Base-by-base conservation (phyloP, 2,329 filamentous ascomycete species). In the Diaporthe sp. region DNA sequence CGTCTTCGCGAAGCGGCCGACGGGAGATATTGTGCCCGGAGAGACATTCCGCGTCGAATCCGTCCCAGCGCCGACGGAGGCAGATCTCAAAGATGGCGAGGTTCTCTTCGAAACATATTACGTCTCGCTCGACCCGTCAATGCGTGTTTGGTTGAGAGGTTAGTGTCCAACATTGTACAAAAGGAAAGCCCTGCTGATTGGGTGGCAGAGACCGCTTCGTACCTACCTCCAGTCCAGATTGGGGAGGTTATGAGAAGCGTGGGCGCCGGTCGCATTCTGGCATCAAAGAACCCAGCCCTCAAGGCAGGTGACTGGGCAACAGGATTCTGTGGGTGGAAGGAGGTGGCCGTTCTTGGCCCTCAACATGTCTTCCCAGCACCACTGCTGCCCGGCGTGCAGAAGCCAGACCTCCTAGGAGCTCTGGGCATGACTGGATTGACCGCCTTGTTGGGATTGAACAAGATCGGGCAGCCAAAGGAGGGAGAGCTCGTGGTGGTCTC, bases 401-500 rank as follows among this genome's bases (percentile, higher is more conserved):
- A 81, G 12, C 91, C 89, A 1, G 90, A 92, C 78, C 84, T 87
- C 3, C 82, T 90, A 73, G 87, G 88, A 7, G 87, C 88, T 37
- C 81, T 87, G 39, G 92, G 92, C 3, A 85, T 89, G 83, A 92
- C 91, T 0, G 92, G 90, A 0, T 77, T 93, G 73, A 93, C 92
- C 0, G 92, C 91, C 0, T 93, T 92, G 78, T 93, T 93, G 77
- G 92, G 92, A 4, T 88, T 93, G 79, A 82, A 90, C 72, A 89
- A 92, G 53, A 86, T 94, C 19, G 92, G 89, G 0, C 83, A 90
- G 73, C 88, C 91, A 35, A 90, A 89, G 78, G 82, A 86, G 19
- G 91, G 91, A 0, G 91, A 93, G 73, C 91, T 92, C 44, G 91
- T 94, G 3, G 91, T 93, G 4, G 90, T 94, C 0, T 89, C 87